Evolutionary conservation across 805 yeast species (phyloP), one percentile per base, ranked within the genome.

Genomic region (Candida khao-thaluensis): DNA sequence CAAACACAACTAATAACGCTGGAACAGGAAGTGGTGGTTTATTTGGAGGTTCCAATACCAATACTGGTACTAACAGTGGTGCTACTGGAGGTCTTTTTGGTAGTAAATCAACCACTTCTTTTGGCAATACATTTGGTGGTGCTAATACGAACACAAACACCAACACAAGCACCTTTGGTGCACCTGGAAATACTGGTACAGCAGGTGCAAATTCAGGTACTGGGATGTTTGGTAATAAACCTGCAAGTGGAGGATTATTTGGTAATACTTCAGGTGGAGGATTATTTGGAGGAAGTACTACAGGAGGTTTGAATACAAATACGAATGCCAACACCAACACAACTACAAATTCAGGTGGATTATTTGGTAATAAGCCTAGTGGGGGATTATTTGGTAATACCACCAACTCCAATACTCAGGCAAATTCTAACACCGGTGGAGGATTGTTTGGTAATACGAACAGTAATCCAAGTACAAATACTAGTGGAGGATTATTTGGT

Each of bases 401-500:
- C n/a, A 31, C 36, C 9, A 37, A 23, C 30, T 20, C 29, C 22
- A 31, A 17, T 23, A 27, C 35, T 17, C 17, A 12, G 32, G 22
- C 24, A 21, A 31, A 17, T 23, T 20, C 35, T 20, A 24, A 12
- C 17, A 27, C 27, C 11, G 11, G 21, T 23, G 47, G 45, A 18
- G 47, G 47, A 11, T 29, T 44, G 7, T 46, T 46, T 28, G 50
- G 50, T n/a, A 18, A 14, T 23, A 22, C 24, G 9, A 22, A 22
- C 10, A n/a, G 18, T 22, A 42, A 42, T 30, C 26, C 44, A 18
- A 38, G 24, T 23, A 20, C 36, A 14, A 39, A 43, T 34, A 39
- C 34, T 17, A 39, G 40, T 29, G 53, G 50, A 5, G 48, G 48
- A 17, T 42, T 55, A 23, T 51, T 58, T 49, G 61, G 59, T 11